Conservation (phyloP, 306 rosid genomes). For the Glycyrrhiza uralensis region DNA sequence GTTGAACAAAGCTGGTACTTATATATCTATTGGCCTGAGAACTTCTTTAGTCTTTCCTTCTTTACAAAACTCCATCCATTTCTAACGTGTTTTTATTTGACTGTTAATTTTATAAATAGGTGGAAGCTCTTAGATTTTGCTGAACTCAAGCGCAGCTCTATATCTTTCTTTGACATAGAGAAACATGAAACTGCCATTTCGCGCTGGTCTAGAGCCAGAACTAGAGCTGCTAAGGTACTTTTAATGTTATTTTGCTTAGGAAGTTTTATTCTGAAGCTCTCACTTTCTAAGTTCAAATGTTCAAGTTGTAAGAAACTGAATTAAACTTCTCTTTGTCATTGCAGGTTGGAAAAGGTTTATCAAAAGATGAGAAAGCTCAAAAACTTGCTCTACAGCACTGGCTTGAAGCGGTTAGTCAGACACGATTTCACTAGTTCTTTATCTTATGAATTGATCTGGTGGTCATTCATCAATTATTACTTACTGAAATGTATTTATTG, state of each 20-base stretch:
- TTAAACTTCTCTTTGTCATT: slow-evolving; percentile 27
- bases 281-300: background rate
- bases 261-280: background rate
- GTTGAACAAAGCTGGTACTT: slow-evolving; percentile 97
- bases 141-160: slow-evolving; percentile 90
- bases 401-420: slow-evolving; percentile 94
- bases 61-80: background rate
- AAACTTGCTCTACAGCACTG: slow-evolving; percentile 97
- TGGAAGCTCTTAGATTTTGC: slow-evolving; percentile 98
- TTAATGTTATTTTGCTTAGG: background rate
- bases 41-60: background rate
- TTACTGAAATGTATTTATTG: slow-evolving; percentile 19
- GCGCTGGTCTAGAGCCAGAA: slow-evolving; percentile 98
- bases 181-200: slow-evolving; percentile 96
- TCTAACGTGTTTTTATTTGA: slow-evolving; percentile 26
- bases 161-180: slow-evolving; percentile 91
- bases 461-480: slow-evolving; percentile 17
- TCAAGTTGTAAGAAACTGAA: background rate
- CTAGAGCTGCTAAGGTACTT: slow-evolving; percentile 93
- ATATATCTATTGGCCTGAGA: slow-evolving; percentile 8
- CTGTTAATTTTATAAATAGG: slow-evolving; percentile 45
- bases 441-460: background rate
- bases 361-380: slow-evolving; percentile 83
- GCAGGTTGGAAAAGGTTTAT: slow-evolving; percentile 98
- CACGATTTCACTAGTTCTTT: background rate